Base-by-base conservation (phyloP, 2,329 filamentous ascomycete species). In the Phyllosticta capitalensis region DNA sequence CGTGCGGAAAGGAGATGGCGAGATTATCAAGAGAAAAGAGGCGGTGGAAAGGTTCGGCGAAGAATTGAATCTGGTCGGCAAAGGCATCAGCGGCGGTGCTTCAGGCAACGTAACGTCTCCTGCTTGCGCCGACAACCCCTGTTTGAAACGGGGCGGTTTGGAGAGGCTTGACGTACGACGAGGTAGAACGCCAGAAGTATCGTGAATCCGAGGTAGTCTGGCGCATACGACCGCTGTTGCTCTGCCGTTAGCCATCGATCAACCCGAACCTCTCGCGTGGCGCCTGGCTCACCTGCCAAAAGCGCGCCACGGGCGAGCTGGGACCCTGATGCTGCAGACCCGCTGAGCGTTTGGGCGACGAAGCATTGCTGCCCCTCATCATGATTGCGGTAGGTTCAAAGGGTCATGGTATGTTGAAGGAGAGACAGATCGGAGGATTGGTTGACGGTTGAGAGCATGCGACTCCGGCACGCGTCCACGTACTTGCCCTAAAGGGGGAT, bases 21-120 rank as follows among this genome's bases (percentile, higher is more conserved):
- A 89, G 81, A 71, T 97, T 90, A 70, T 91, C 88, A 63, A 97
- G 82, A 64, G 84, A 88, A 76, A 99, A 97, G 84, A 96, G 88
- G 75, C 90, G 90, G 72, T 97, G 91, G 71, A 97, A 97, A 0
- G 94, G 94, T 62, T 87, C 85, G 66, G 89, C 81, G 64, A 88
- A 79, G 66, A 88, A 76, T 72, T 84, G 79, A 51, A 90, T 79
- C 81, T 89, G 68, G 50, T 24, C 14, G 38, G 38, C 38, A 21
- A 50, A 49, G 54, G 63, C 54, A 52, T 59, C 55, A 62, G 56
- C 19, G 9, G 3, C 33, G 17, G 50, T 14, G 20, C 48, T 28
- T 30, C 10, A n/a, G 38, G 38, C 17, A 45, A 45, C 38, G 38
- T 45, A 12, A n/a, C 38, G n/a, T n/a, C n/a, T n/a, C n/a, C 38